Evolutionary conservation across 305 asterid genomes (phyloP), one percentile per base, ranked within the genome.

Genomic region (Ilex paraguariensis): DNA sequence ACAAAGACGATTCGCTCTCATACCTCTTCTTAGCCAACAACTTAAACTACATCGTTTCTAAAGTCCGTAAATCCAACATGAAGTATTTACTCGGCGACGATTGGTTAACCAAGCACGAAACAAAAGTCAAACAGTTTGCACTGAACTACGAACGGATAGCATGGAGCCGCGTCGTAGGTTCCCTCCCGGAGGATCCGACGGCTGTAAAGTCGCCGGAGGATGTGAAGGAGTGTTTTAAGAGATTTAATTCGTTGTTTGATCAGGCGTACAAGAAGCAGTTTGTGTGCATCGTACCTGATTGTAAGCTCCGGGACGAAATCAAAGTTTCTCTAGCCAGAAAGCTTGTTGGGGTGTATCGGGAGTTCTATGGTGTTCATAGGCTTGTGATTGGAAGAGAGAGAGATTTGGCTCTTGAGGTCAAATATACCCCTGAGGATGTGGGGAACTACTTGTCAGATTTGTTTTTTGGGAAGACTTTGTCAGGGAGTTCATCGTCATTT

Each of bases 11-110:
- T 0, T 83, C 94, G 0, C 51, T 80, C 3, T 75, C 95, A 0
- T 86, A 91, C 65, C 74, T 91, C 3, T 91, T 86, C 75, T 84
- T 87, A 11, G 96, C 95, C 31, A 91, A 88, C 82, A 91, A 91
- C 54, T 82, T 81, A 66, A 87, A 75, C 63, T 72, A 81, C 84
- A 68, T 83, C 78, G 81, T 84, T 67, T 82, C 62, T 4, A 76
- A 80, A 67, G 98, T 80, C 61, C 77, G 71, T 6, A 64, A 82
- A 11, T 91, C 98, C 0, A 83, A 88, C 50, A 84, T 91, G 56
- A 83, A 70, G n/a, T 75, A 84, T 61, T 67, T 86, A 68, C 80
- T 88, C 67, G 95, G 94, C 56, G 85, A 84, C 4, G 86, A 84
- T 3, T 91, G 98, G 98, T 10, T 88, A n/a, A 54, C 78, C 12